Evolutionary conservation across 345 rosid species (phyloP).

Genomic region (Lumnitzera racemosa): DNA sequence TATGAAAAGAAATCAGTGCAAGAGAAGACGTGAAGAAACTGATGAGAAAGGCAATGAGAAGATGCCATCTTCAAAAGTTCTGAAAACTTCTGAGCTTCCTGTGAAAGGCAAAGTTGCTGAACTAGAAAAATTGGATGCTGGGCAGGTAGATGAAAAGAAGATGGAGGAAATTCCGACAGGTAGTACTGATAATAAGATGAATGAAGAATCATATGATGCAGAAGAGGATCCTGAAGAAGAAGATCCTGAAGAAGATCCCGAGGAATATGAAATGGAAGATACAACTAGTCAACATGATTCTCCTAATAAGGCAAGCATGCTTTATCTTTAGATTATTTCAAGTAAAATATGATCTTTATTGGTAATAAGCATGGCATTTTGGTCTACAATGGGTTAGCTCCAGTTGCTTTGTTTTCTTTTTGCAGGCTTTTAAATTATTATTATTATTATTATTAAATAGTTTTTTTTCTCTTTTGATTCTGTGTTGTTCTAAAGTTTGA

Average conservation of each 20-base stretch:
- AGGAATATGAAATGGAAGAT: slow-evolving; percentile 45
- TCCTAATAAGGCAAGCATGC: slow-evolving; percentile 42
- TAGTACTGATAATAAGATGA: slow-evolving; percentile 26
- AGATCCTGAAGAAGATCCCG: slow-evolving; percentile 74
- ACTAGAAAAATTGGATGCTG: slow-evolving; percentile 22
- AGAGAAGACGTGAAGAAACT: slow-evolving; percentile 62
- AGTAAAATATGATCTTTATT: background rate
- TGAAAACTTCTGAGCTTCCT: slow-evolving; percentile 44
- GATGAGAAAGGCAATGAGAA: slow-evolving; percentile 34
- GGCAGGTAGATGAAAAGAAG: slow-evolving; percentile 31
- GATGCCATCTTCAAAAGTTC: slow-evolving; percentile 37
- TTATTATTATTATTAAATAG: background rate
- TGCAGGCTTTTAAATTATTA: background rate
- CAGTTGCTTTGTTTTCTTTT: background rate
- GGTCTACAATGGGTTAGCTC: too few species aligned
- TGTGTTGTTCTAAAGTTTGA: background rate
- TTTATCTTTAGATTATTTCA: slow-evolving; percentile 1
- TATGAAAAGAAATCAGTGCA: slow-evolving; percentile 62
- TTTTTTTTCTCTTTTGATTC: background rate
- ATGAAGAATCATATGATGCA: slow-evolving; percentile 38
- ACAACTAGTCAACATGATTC: slow-evolving; percentile 30
- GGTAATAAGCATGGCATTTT: too few species aligned
- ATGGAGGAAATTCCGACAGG: slow-evolving; percentile 16
- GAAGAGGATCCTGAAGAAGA: slow-evolving; percentile 54
- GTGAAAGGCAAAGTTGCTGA: slow-evolving; percentile 29